These are phyloP conservation scores for Fraxinus excelsior DNA, from an alignment of 257 asterid species.

Conservation along the genomic window DNA sequence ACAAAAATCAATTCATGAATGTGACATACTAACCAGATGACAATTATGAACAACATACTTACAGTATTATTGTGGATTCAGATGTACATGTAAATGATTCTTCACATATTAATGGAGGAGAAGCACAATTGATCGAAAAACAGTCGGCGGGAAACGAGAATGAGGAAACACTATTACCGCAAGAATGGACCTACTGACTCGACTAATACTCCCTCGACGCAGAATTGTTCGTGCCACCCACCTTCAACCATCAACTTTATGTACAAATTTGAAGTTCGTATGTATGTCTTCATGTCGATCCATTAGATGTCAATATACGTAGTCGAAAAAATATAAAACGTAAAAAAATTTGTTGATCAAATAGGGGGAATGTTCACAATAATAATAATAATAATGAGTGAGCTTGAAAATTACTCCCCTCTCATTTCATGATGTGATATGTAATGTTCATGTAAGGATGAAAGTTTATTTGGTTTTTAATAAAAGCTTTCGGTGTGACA, in stretches of 20 bases:
- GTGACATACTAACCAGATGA: background rate
- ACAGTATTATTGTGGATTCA: background rate
- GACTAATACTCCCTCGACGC: background rate
- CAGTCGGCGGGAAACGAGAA: background rate
- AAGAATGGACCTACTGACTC: conserved; percentile 46
- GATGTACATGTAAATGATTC: background rate
- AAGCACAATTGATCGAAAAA: background rate
- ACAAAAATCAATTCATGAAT: background rate
- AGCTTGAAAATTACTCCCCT: too few species aligned
- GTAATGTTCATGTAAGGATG: too few species aligned
- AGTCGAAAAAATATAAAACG: too few species aligned
- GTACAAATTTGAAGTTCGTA: background rate
- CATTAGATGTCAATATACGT: background rate
- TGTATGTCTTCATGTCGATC: too few species aligned
- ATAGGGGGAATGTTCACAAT: too few species aligned
- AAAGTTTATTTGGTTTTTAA: too few species aligned
- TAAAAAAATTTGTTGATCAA: background rate
- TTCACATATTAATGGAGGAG: background rate
- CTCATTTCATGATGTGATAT: too few species aligned
- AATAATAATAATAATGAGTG: too few species aligned
- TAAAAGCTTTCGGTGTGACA: too few species aligned
- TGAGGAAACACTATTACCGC: conserved; percentile 38
- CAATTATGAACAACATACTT: background rate
- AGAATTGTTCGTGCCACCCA: too few species aligned
- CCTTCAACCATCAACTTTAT: background rate